Conservation (phyloP, 2,329 filamentous ascomycete genomes). For the Pseudomassariella vexata region DNA sequence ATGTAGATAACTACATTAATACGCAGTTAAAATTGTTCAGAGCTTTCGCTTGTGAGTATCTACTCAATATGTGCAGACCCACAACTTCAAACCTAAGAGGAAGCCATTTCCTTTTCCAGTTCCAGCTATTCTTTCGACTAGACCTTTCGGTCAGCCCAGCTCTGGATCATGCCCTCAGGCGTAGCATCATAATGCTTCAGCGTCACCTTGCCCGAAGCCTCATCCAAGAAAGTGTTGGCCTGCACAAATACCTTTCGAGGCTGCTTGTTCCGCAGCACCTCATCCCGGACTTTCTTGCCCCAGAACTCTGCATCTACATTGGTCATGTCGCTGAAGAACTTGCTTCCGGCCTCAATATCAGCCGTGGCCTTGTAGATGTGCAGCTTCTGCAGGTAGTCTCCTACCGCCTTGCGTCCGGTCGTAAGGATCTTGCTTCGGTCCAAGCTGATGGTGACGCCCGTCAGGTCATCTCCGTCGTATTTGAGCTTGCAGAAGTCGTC, state of each 20-base stretch:
- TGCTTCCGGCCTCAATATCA: conserved; percentile 70
- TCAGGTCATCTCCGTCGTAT: conserved; percentile 66
- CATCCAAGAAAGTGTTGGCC: conserved; percentile 75
- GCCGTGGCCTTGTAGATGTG: conserved; percentile 91
- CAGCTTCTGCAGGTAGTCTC: conserved; percentile 81
- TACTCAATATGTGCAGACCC: no score
- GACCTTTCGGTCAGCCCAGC: conserved; percentile 61
- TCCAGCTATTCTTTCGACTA: conserved; percentile 23
- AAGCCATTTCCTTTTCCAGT: background rate
- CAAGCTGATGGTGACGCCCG: conserved; percentile 74
- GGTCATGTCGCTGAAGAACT: conserved; percentile 80
- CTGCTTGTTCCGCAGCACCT: conserved; percentile 71
- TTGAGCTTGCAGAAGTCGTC: conserved; percentile 80
- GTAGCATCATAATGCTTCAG: conserved; percentile 84
- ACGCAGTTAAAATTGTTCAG: no score
- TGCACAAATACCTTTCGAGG: conserved; percentile 91
- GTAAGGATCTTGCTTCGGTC: conserved; percentile 84
- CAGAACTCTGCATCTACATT: conserved; percentile 77
- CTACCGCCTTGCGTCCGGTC: conserved; percentile 74
- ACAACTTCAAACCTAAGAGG: no score
- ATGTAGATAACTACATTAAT: no score
- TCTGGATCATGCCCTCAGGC: conserved; percentile 75
- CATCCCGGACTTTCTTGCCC: conserved; percentile 70
- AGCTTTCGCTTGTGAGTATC: no score
- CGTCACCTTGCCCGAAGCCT: conserved; percentile 62